These are phyloP conservation scores for Penicillium sp. DNA, from an alignment of 2,329 filamentous ascomycete species.

Conservation along the genomic window DNA sequence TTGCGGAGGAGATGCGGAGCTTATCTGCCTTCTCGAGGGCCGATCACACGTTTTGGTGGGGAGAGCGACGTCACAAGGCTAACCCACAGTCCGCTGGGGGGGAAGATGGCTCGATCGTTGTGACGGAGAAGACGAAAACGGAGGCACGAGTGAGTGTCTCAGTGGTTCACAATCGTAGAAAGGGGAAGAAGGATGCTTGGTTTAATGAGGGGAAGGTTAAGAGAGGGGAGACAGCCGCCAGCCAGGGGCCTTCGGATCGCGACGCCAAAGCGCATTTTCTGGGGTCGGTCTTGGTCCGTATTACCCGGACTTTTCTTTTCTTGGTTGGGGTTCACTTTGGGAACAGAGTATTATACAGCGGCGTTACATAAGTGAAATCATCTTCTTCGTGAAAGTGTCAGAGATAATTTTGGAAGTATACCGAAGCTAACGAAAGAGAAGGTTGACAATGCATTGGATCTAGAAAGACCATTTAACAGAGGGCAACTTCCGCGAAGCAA, in stretches of 20 bases:
- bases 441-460: too few species aligned
- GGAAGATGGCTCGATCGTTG: background rate
- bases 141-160: too few species aligned
- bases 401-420: too few species aligned
- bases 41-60: conserved; percentile 29
- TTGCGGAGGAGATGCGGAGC: conserved; percentile 35
- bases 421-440: too few species aligned
- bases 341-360: background rate
- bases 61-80: conserved; percentile 25
- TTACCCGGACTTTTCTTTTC: background rate
- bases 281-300: conserved; percentile 6
- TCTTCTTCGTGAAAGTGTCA: too few species aligned
- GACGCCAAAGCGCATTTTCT: conserved; percentile 17
- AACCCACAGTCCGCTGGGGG: background rate
- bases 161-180: background rate
- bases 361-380: too few species aligned
- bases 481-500: too few species aligned
- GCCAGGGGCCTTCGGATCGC: conserved; percentile 21
- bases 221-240: conserved; percentile 6
- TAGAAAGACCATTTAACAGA: too few species aligned
- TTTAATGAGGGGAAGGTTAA: conserved; percentile 31
- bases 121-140: background rate
- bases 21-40: conserved; percentile 30
- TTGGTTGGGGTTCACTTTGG: background rate
- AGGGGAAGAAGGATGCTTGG: conserved; percentile 23